Evolutionary conservation across 192 early-diverging fungal genomes (phyloP).

Genomic region (Coemansia sp.): DNA sequence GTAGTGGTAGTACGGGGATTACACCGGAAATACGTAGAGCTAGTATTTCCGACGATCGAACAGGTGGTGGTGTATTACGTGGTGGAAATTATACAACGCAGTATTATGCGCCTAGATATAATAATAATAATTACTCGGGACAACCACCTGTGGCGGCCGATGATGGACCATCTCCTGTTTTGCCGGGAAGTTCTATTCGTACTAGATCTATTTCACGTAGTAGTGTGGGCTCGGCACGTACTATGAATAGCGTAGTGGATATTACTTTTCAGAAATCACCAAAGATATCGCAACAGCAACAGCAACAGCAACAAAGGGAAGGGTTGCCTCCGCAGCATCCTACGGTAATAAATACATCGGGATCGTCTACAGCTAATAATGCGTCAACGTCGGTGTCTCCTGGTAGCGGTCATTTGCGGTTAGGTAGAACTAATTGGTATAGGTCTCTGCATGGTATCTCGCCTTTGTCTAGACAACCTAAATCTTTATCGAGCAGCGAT

Average conservation of each 20-base stretch:
- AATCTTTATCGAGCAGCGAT: conserved; percentile 50
- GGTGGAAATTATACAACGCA: neutral
- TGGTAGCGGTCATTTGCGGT: conserved; percentile 12
- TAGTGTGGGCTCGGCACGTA: conserved; percentile 31
- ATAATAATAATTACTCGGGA: neutral
- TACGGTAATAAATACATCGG: neutral
- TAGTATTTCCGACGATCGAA: neutral
- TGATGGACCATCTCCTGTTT: neutral
- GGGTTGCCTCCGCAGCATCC: neutral
- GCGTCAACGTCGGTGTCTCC: conserved; percentile 2
- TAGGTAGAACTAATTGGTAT: conserved; percentile 46
- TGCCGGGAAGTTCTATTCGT: conserved; percentile 10
- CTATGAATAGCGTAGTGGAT: neutral
- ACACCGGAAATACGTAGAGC: conserved; percentile 1
- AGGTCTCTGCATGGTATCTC: conserved; percentile 50
- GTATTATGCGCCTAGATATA: conserved; percentile 12
- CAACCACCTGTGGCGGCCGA: conserved; percentile 16
- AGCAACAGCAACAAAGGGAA: neutral
- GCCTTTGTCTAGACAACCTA: conserved; percentile 41
- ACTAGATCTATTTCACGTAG: conserved; percentile 46
- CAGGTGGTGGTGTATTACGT: neutral
- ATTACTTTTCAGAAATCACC: neutral
- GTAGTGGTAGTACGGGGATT: neutral
- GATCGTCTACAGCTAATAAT: neutral
- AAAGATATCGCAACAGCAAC: neutral